Conservation (phyloP, 768 basidiomycete species). For the Termitomyces sp. region DNA sequence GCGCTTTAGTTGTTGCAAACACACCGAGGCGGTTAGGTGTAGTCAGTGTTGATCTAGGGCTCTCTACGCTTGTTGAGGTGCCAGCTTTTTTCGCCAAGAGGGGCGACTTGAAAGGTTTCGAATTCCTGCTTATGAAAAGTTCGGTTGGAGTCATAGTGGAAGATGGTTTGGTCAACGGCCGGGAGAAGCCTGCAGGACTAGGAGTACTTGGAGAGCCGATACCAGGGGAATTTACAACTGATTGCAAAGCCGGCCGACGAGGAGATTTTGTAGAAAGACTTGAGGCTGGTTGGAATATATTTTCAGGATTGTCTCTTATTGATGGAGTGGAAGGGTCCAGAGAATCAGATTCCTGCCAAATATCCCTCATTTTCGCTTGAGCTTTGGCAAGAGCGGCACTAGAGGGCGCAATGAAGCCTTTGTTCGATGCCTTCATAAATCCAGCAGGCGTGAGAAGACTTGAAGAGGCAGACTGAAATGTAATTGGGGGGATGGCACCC, state of each 20-base stretch:
- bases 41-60: constrained; percentile 25
- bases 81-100: constrained; percentile 20
- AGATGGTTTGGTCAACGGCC: constrained; percentile 10
- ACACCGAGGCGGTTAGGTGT: constrained; percentile 12
- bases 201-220: constrained; percentile 35
- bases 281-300: constrained; percentile 22
- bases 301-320: constrained; percentile 15
- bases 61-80: background rate
- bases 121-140: constrained; percentile 13
- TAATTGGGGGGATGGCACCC: constrained; percentile 18
- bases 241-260: constrained; percentile 27
- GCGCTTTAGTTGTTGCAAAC: constrained; percentile 21
- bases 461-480: constrained; percentile 32
- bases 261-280: constrained; percentile 17
- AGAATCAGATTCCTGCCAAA: constrained; percentile 39
- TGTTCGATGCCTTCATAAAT: constrained; percentile 27
- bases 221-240: constrained; percentile 29
- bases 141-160: constrained; percentile 6
- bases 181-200: constrained; percentile 25
- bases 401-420: constrained; percentile 45
- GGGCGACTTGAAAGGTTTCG: constrained; percentile 45
- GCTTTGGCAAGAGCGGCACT: constrained; percentile 49
- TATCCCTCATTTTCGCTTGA: constrained; percentile 38
- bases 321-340: constrained; percentile 11
- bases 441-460: constrained; percentile 13